Conservation (phyloP, 257 asterid species). For the Anisodus tanguticus region DNA sequence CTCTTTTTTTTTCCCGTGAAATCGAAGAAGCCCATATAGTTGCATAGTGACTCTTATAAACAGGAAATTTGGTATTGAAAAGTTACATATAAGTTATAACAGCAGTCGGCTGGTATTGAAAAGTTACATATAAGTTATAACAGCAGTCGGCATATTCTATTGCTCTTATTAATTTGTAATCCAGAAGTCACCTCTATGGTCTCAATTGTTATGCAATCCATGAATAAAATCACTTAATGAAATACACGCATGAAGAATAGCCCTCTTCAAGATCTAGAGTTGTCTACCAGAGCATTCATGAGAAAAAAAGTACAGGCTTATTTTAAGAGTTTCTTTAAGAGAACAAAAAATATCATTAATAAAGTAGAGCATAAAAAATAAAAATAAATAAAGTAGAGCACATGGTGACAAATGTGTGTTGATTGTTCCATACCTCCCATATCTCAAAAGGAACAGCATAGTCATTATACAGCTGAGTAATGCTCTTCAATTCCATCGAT, state of each 20-base stretch:
- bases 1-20: not conserved
- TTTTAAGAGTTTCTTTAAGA: not conserved
- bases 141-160: constrained; percentile 5
- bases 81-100: not conserved
- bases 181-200: constrained; percentile 21
- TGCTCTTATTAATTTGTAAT: not conserved
- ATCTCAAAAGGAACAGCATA: constrained; percentile 93
- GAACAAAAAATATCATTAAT: not conserved
- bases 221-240: not conserved
- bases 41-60: constrained; percentile 27
- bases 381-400: not conserved
- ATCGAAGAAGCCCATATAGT: not conserved
- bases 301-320: not conserved
- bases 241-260: not conserved
- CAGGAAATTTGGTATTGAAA: not conserved
- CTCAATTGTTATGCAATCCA: constrained; percentile 16
- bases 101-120: constrained; percentile 1
- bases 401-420: not conserved
- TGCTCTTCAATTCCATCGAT: constrained; percentile 80
- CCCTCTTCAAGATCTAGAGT: constrained; percentile 6
- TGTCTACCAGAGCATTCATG: not conserved
- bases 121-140: not conserved
- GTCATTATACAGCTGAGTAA: constrained; percentile 91
- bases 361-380: constrained; percentile 2
- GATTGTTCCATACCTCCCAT: constrained; percentile 78